Evolutionary conservation across 768 basidiomycete genomes (phyloP), one percentile per base, ranked within the genome.

Genomic region (Chalciporus chontae): DNA sequence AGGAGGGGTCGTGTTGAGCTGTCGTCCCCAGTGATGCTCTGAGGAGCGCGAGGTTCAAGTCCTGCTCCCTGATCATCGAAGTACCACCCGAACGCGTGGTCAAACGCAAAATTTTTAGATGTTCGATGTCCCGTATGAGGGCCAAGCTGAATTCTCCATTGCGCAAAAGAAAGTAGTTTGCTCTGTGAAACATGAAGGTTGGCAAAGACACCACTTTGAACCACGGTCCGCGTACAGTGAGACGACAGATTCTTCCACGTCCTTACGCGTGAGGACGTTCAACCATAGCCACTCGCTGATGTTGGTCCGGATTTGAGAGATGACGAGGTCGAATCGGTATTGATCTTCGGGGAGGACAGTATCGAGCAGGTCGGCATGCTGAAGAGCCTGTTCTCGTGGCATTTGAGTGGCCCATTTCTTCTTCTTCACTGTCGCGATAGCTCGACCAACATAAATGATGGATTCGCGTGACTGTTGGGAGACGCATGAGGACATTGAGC

Each of bases 231-330:
- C 89, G 64, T 67, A 93, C 92, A 94, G 64, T 11, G 90, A 87
- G 57, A 93, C 83, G 17, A 95, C 81, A 0, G 92, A 86, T 19
- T 87, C 86, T 54, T 87, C 84, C 1, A 94, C 85, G 53, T 93
- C 90, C 57, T 81, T 79, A 59, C 78, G 77, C 2, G 91, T 94
- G 45, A 96, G 73, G 32, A 95, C 85, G 60, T 94, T 91, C 19
- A 83, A 67, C 94, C 93, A 96, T 1, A 96, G 73, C 92, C 93
- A 96, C 73, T 96, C 94, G 62, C 91, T 88, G 44, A 94, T 80
- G 50, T 86, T 84, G 1, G 78, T 85, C 50, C 92, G 73, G 32
- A 94, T 89, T 52, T 85, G 80, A 15, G 79, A 71, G 31, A 96
- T 80, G 51, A 84, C 79, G 27, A 75, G 70, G 63, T 90, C 90